These are phyloP conservation scores for Diaporthe batatas DNA, from an alignment of 2,329 filamentous ascomycete species.

Conservation along the genomic window DNA sequence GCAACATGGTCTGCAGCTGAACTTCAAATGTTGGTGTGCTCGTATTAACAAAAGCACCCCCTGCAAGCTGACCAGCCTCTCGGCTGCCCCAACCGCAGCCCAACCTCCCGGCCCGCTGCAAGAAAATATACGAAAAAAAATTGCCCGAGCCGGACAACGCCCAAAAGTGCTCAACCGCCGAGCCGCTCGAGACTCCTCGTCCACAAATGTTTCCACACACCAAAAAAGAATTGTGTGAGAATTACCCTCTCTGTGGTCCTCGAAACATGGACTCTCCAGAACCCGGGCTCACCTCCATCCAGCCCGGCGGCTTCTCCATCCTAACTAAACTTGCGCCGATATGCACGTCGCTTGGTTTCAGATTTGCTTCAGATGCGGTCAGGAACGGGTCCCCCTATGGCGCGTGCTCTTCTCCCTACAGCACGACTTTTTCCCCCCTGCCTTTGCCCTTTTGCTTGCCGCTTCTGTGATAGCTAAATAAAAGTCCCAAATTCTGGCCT, in stretches of 20 bases:
- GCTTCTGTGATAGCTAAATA: neutral
- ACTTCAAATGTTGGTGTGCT: neutral
- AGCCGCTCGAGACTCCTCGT: conserved; percentile 1
- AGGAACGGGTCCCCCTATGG: conserved; percentile 39
- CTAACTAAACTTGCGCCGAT: neutral
- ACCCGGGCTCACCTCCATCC: conserved; percentile 1
- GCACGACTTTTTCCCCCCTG: neutral
- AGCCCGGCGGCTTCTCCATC: conserved; percentile 29
- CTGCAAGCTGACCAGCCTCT: neutral
- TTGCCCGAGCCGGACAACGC: conserved; percentile 9
- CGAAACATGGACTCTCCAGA: conserved; percentile 30
- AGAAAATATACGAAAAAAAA: neutral
- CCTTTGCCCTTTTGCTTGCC: neutral
- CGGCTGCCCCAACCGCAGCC: neutral
- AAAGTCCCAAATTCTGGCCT: neutral
- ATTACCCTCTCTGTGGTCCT: neutral
- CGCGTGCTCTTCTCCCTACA: neutral
- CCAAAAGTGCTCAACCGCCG: neutral
- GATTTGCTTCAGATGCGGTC: conserved; percentile 55
- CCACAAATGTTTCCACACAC: conserved; percentile 14
- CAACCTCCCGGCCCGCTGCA: neutral
- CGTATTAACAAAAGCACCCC: neutral
- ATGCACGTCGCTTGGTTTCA: conserved; percentile 53
- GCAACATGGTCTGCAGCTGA: neutral
- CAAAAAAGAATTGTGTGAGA: neutral